These are phyloP conservation scores for Chenopodium berlandieri DNA, from an alignment of 148 eudicot species.

Conservation along the genomic window DNA sequence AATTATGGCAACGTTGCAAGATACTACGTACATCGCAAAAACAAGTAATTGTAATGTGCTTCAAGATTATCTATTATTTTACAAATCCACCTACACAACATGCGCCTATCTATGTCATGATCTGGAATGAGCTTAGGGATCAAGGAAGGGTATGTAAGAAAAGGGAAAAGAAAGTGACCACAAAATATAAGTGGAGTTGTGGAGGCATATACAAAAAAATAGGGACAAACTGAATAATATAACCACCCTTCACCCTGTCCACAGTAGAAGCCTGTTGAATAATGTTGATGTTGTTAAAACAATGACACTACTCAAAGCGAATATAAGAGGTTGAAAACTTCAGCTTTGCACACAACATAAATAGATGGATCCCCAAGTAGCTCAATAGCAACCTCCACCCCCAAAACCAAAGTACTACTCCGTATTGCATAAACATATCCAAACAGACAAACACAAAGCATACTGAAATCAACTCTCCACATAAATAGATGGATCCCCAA, in stretches of 20 bases:
- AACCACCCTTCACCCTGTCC: background rate
- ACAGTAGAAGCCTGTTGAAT: background rate
- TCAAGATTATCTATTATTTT: background rate
- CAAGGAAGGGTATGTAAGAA: background rate
- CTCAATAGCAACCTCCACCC: background rate
- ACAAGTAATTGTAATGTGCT: background rate
- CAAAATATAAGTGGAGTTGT: background rate
- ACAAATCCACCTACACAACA: background rate
- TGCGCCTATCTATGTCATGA: constrained; percentile 1
- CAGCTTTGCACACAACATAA: background rate
- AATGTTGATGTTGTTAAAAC: background rate
- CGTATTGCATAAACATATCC: too few relatives aligned
- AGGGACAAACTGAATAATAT: background rate
- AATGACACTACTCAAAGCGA: background rate
- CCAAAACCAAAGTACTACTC: background rate
- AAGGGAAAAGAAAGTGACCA: background rate
- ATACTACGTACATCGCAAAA: background rate
- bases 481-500: background rate
- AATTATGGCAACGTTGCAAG: background rate
- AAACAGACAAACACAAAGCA: too few relatives aligned
- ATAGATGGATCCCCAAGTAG: background rate
- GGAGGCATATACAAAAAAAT: background rate
- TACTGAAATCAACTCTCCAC: background rate
- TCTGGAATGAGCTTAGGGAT: background rate
- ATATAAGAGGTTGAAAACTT: background rate